A percentile compares a stretch with the other conserved stretches of the same genome.
These are phyloP conservation scores for Marasmius sp. DNA, from an alignment of 1,284 basidiomycete species.

Conservation along the genomic window DNA sequence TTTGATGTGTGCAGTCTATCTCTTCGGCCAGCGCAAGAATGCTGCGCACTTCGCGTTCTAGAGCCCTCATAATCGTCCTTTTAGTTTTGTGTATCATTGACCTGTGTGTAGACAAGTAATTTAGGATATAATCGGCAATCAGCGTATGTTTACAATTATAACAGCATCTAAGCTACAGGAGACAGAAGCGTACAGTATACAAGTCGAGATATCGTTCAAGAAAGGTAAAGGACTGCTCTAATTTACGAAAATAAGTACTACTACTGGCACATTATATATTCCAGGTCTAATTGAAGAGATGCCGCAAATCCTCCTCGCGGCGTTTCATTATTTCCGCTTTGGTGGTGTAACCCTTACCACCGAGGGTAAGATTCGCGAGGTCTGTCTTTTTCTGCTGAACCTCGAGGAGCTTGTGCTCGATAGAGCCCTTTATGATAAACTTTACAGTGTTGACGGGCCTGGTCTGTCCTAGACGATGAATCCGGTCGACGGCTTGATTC, in stretches of 20 bases:
- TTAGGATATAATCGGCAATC: neutral
- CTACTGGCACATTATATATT: constrained; percentile 22
- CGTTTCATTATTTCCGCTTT: constrained; percentile 83
- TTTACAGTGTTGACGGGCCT: constrained; percentile 89
- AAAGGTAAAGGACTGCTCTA: neutral
- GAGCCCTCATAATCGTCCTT: neutral
- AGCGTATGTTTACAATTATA: neutral
- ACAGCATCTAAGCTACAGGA: neutral
- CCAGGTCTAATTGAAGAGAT: constrained; percentile 49
- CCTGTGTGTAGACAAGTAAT: too few relatives aligned
- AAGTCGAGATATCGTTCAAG: neutral
- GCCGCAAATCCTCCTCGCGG: constrained; percentile 79
- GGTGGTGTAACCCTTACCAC: constrained; percentile 69
- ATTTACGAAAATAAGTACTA: neutral
- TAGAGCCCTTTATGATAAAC: constrained; percentile 90
- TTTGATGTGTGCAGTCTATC: constrained; percentile 49
- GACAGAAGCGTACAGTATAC: neutral
- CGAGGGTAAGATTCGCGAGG: constrained; percentile 88
- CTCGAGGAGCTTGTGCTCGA: constrained; percentile 86
- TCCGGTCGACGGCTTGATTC: constrained; percentile 93
- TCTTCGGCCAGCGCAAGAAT: constrained; percentile 72
- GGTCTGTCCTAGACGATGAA: constrained; percentile 95
- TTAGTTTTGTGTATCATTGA: neutral
- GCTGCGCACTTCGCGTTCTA: constrained; percentile 77
- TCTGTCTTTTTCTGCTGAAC: constrained; percentile 96